These are phyloP conservation scores for Backusella circina DNA, from an alignment of 192 early-diverging fungal species.

Conservation along the genomic window DNA sequence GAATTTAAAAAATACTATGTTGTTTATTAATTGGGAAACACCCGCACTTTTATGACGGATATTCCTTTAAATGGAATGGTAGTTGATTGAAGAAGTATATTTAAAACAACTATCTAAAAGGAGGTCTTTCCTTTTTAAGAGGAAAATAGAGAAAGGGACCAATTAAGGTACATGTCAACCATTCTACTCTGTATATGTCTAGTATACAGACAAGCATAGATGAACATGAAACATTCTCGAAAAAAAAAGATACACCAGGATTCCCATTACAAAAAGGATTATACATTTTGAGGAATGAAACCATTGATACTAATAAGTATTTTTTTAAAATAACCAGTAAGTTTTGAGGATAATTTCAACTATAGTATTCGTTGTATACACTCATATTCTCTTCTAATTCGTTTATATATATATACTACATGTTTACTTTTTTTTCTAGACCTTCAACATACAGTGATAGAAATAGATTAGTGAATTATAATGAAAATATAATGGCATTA, in stretches of 20 bases:
- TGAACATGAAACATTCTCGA: neutral
- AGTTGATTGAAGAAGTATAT: too few relatives aligned
- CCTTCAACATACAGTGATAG: neutral
- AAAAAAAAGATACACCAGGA: neutral
- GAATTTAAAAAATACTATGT: too few relatives aligned
- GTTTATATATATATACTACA: neutral
- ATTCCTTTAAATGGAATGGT: too few relatives aligned
- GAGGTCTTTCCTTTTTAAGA: too few relatives aligned
- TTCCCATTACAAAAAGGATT: neutral
- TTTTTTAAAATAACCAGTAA: neutral
- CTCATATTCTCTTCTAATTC: neutral
- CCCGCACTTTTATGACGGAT: too few relatives aligned
- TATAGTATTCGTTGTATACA: neutral
- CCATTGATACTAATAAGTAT: neutral
- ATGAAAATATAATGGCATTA: neutral
- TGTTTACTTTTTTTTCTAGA: neutral
- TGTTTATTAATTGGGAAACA: too few relatives aligned
- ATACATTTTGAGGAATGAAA: neutral
- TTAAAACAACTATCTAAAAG: too few relatives aligned
- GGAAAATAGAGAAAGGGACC: neutral
- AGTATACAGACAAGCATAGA: neutral
- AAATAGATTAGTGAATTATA: neutral
- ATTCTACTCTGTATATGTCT: neutral
- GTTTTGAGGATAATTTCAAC: neutral
- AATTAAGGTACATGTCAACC: neutral